These are phyloP conservation scores for Ceratobasidium sp. DNA, from an alignment of 1,284 basidiomycete species.

Conservation along the genomic window DNA sequence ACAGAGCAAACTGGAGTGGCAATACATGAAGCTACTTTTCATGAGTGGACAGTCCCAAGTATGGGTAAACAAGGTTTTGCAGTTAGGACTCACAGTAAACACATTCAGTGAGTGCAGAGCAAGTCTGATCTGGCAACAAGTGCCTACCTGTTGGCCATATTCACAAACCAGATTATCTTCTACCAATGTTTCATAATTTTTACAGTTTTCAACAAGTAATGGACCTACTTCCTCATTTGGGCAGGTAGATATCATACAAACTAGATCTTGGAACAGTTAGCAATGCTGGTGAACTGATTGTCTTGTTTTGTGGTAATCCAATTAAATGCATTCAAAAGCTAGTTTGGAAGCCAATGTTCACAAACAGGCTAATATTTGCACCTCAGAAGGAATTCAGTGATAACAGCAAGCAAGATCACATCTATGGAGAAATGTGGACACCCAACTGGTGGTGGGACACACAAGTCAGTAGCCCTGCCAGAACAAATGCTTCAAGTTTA, in stretches of 20 bases:
- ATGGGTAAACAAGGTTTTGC: no score
- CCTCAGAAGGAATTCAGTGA: constrained; percentile 26
- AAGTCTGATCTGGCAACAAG: not conserved
- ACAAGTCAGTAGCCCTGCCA: constrained; percentile 25
- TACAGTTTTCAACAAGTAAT: constrained; percentile 48
- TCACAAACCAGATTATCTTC: not conserved
- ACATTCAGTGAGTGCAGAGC: no score
- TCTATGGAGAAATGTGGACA: constrained; percentile 42
- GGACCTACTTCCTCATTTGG: constrained; percentile 52
- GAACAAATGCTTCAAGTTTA: no score
- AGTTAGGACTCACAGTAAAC: no score
- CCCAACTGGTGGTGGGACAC: constrained; percentile 45
- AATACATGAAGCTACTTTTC: no score
- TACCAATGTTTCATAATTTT: not conserved
- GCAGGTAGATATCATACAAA: constrained; percentile 49
- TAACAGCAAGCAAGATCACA: not conserved
- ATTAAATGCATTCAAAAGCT: constrained; percentile 53
- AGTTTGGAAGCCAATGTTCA: constrained; percentile 40
- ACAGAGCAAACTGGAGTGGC: no score
- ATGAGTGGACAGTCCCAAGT: no score
- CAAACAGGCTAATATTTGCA: constrained; percentile 19
- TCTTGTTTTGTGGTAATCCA: constrained; percentile 52
- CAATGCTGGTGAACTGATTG: constrained; percentile 54
- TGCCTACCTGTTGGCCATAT: not conserved
- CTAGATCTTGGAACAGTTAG: constrained; percentile 50